Conservation (phyloP, 768 basidiomycete species). For the Rhodotorula paludigena region DNA sequence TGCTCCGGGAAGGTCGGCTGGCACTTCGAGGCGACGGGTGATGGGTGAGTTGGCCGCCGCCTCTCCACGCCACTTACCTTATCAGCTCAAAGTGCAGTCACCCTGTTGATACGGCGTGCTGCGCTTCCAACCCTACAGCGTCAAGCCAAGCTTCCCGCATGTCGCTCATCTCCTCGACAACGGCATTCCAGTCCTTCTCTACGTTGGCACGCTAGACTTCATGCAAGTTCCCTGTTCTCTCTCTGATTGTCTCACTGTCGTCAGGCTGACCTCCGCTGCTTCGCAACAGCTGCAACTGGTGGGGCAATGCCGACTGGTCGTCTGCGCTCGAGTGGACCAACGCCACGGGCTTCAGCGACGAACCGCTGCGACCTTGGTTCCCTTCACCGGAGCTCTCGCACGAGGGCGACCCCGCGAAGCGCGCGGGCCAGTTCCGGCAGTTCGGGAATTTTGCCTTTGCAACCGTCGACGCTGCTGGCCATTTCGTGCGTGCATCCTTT, state of each 20-base stretch:
- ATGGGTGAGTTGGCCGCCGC: constrained; percentile 40
- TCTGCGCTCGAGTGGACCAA: constrained; percentile 25
- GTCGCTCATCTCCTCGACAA: constrained; percentile 37
- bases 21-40: constrained; percentile 35
- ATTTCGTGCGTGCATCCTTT: constrained; percentile 28
- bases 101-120: not conserved
- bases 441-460: constrained; percentile 40
- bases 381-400: not conserved
- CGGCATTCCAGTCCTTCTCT: constrained; percentile 33
- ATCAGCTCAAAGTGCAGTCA: no score
- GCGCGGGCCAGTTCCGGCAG: constrained; percentile 35
- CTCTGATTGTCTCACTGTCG: not conserved
- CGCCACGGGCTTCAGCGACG: constrained; percentile 11
- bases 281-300: constrained; percentile 19
- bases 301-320: constrained; percentile 35
- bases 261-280: no score
- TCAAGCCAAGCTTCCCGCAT: constrained; percentile 29
- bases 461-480: constrained; percentile 34
- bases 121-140: not conserved
- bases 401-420: not conserved
- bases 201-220: constrained; percentile 36
- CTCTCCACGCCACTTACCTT: not conserved
- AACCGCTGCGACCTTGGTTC: constrained; percentile 32
- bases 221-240: constrained; percentile 17
- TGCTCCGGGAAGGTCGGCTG: constrained; percentile 36